Percentiles rank a stretch among this genome's conserved stretches.
These are phyloP conservation scores for Paramecium pentaurelia DNA, from an alignment of 73 alveolate genomes.

Conservation along the genomic window DNA sequence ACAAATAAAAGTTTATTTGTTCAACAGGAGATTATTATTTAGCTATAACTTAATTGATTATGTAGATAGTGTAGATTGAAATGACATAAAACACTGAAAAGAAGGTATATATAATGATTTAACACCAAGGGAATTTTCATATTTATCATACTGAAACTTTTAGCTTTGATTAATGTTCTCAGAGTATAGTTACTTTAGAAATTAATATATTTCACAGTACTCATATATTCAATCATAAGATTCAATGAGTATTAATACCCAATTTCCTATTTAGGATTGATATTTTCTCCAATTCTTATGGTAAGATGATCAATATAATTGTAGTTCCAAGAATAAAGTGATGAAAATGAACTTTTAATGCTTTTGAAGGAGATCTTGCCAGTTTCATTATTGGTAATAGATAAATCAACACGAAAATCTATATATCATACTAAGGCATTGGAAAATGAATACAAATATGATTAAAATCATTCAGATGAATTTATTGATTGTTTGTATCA, in stretches of 20 bases:
- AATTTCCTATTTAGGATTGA: neutral
- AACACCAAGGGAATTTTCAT: neutral
- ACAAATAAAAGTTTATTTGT: neutral
- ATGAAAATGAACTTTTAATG: neutral
- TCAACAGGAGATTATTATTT: neutral
- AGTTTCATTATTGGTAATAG: neutral
- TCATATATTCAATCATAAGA: neutral
- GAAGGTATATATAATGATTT: neutral
- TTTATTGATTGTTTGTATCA: conserved; percentile 4
- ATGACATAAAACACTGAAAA: neutral
- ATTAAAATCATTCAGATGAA: neutral
- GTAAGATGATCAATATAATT: neutral
- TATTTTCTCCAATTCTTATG: neutral
- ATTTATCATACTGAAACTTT: neutral
- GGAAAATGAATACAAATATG: conserved; percentile 8
- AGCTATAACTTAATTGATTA: neutral
- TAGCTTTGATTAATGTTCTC: neutral
- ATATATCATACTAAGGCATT: neutral
- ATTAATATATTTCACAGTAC: neutral
- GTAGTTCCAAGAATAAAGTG: neutral
- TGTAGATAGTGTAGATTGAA: neutral
- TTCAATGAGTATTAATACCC: neutral
- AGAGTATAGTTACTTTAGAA: neutral
- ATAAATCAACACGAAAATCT: neutral
- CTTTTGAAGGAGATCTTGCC: neutral